Percentiles rank a stretch among this genome's conserved stretches.
These are phyloP conservation scores for Spathaspora hagerdaliae DNA, from an alignment of 805 yeast species.

Conservation along the genomic window DNA sequence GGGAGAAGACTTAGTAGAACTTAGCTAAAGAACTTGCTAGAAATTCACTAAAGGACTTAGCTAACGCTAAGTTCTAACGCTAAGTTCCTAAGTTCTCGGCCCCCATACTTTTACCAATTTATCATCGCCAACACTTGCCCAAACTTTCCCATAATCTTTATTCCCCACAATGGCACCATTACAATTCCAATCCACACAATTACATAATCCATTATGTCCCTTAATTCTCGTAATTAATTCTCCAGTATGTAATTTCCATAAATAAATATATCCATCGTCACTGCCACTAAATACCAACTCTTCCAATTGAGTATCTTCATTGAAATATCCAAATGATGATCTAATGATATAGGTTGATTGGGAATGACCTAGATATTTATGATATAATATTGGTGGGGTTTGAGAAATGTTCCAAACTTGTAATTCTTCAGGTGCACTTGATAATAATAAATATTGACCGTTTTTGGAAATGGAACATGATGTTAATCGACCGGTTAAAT, in stretches of 20 bases:
- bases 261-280: constrained; percentile 71
- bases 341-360: constrained; percentile 70
- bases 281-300: constrained; percentile 75
- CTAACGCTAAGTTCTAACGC: no score
- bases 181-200: constrained; percentile 72
- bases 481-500: constrained; percentile 57
- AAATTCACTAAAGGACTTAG: no score
- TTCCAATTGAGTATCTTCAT: constrained; percentile 39
- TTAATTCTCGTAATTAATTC: constrained; percentile 56
- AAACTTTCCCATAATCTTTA: constrained; percentile 43
- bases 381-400: constrained; percentile 47
- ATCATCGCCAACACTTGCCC: constrained; percentile 89
- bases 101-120: constrained; percentile 62
- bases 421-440: constrained; percentile 68
- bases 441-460: constrained; percentile 56
- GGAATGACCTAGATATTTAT: constrained; percentile 67
- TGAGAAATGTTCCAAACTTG: constrained; percentile 72
- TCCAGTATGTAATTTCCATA: constrained; percentile 76
- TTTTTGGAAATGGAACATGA: constrained; percentile 55
- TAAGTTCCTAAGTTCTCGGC: no score
- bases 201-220: constrained; percentile 66
- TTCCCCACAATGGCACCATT: constrained; percentile 5
- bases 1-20: no score
- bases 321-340: constrained; percentile 69
- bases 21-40: no score